Base-by-base conservation (phyloP, 2,329 filamentous ascomycete species). In the Aspergillus tubingensis region DNA sequence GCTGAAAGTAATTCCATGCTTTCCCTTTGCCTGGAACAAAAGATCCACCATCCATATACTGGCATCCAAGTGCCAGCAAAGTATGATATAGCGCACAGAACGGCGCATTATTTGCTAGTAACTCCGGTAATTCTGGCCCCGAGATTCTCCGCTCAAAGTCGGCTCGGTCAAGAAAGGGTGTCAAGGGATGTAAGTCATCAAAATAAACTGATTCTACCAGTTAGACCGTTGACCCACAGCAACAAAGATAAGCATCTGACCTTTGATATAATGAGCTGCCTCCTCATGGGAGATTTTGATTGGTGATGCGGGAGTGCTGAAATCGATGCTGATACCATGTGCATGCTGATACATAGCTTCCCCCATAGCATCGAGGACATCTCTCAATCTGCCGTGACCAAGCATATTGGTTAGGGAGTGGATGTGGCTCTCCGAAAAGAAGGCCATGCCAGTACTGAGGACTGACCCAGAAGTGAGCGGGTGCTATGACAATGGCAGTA, bases 1-100 rank as follows among this genome's bases (percentile, higher is more conserved):
- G 11, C 15, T 60, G 53, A 27, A 60, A 60, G 4, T 52, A 17
- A 1, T 48, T 52, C 58, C 58, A 60, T 8, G 53, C 53, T 3
- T 47, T 39, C 6, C 54, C 39, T 10, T 52, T 43, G 5, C 50
- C 58, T 11, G 58, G 53, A 30, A 32, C n/a, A 2, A 51, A 51
- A 4, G 49, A 51, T 10, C 49, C 49, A 27, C 49, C 49, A 32
- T 51, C 27, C 2, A 36, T 17, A 21, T 51, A 51, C 17, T 27
- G 49, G 7, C 49, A 51, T 15, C 27, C 49, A 2, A 36, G 19
- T 27, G 49, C 49, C 27, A 51, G 4, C 17, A 51, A 7, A 11
- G 49, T 51, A 17, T 21, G 27, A 27, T 51, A 51, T n/a, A 51
- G 7, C 5, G 49, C 49, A 21, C 21, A 32, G 15, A 51, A 51